Base-by-base conservation (phyloP, 202 grass and related monocot genomes). In the Miscanthus sacchariflorus region DNA sequence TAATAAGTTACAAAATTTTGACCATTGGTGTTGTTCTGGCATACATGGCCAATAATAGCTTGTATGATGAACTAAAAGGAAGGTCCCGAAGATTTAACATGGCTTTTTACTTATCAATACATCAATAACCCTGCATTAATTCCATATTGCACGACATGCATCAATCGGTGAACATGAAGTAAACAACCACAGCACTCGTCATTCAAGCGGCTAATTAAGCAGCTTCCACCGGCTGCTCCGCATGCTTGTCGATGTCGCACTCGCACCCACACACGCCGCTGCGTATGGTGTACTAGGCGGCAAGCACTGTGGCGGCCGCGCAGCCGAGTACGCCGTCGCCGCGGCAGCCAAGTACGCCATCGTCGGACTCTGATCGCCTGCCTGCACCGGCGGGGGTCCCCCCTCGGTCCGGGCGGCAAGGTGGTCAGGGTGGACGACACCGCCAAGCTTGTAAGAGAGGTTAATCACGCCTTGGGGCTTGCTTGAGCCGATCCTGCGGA, bases 371-470 rank as follows among this genome's bases (percentile, higher is more conserved):
- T 59, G 21, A 0, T 77, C 85, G 54, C 74, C 83, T 1, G 82
- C 24, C 36, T 74, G 3, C 35, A 14, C 24, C 14, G 4, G 90
- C 54, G 23, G 48, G 36, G 21, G 5, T 38, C 38, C 81, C 50
- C 49, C 14, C 5, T 24, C 38, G 5, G 11, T 6, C 61, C 43
- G 50, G 9, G 52, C 70, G 10, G 36, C 76, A 12, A 24, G 19
- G 23, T 78, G 78, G 10, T 79, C 79, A 6, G 66, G 76, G 63
- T 28, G 45, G 61, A 85, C 52, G 72, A 44, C 67, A 1, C 86
- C 88, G 19, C 84, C 83, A 40, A 98, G 85, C 86, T 76, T 93
- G 78, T 98, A 95, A 28, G 93, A 95, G 70, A 98, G 74, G 86
- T 91, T 95, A 6, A 98, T 80, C 27, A 93, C 90, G 43, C 93